Base-by-base conservation (phyloP, 1,139 yeast genomes). In the Taiozyma sp. region DNA sequence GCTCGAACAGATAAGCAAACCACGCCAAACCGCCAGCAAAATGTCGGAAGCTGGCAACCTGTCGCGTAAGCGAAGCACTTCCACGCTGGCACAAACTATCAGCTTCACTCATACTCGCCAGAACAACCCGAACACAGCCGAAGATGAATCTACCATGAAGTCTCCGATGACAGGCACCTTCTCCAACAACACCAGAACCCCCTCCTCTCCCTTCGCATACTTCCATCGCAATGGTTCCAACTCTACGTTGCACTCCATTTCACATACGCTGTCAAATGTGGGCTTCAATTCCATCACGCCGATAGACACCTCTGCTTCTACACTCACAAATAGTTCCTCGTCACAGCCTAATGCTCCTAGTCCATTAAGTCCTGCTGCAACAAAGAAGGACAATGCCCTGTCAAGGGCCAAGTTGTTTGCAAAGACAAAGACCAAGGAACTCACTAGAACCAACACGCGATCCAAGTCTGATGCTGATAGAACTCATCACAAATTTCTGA, bases 401-500 rank as follows among this genome's bases (percentile, higher is more conserved):
- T 45, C 52, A 7, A 52, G 62, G 26, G 65, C 65, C 0, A 62
- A 59, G 47, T 34, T 53, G 28, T 62, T 55, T 52, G 65, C 65
- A 3, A 57, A 56, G 34, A 60, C 56, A 9, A 61, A 59, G 50
- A 60, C 62, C 1, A 60, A 59, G 49, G 61, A 58, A 37, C 42
- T 57, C 21, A 51, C 51, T 4, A 53, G 60, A 13, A 49, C 45
- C 16, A 50, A 55, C 7, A 37, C 24, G 41, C 22, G 41, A 24
- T 9, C 26, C 1, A 55, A 55, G 13, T 30, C 52, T 4, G 47
- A 53, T n/a, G 35, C 48, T 3, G 55, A 48, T 42, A 52, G 57
- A 44, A 58, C 60, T 26, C 72, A 69, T 47, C 76, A 73, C 48
- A 76, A 71, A 50, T 64, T 75, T 68, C 30, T 69, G 67, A 57